Evolutionary conservation across 176 grass and related monocot species (phyloP).

Genomic region (Carex littledalei): DNA sequence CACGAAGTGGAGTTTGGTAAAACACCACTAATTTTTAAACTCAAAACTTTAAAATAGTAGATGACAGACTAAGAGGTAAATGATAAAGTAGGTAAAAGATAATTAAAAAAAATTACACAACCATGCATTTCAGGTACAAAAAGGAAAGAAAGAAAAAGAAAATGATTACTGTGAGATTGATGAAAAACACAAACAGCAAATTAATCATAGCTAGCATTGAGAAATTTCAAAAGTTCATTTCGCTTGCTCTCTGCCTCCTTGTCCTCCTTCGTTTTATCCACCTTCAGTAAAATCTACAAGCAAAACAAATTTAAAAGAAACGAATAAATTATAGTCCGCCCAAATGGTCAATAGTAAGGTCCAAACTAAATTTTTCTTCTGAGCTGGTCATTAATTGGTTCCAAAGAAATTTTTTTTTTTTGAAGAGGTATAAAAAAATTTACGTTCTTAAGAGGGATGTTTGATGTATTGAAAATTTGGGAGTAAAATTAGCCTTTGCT

Average conservation of each 20-base stretch:
- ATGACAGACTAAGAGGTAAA: background rate
- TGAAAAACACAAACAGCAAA: background rate
- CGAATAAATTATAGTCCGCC: background rate
- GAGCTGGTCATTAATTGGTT: background rate
- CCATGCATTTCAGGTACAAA: background rate
- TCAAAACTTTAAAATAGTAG: no score
- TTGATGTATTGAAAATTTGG: background rate
- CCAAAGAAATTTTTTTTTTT: background rate
- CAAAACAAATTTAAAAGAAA: background rate
- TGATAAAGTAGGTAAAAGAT: background rate
- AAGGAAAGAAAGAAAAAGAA: background rate
- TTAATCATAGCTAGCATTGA: conserved; percentile 91
- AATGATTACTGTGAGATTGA: background rate
- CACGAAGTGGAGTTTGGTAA: background rate
- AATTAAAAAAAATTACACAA: background rate
- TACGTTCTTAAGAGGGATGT: background rate
- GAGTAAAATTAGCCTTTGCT: background rate
- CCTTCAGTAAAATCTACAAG: conserved; percentile 79
- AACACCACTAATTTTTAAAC: background rate
- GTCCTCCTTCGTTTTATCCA: conserved; percentile 93
- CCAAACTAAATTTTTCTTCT: background rate
- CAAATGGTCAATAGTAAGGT: background rate
- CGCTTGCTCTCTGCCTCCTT: conserved; percentile 86
- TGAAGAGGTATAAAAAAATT: background rate
- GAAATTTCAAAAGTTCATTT: conserved; percentile 79